A percentile compares a stretch with the other conserved stretches of the same genome.
Conservation (phyloP, 2,329 filamentous ascomycete species). For the Alternaria arborescens region DNA sequence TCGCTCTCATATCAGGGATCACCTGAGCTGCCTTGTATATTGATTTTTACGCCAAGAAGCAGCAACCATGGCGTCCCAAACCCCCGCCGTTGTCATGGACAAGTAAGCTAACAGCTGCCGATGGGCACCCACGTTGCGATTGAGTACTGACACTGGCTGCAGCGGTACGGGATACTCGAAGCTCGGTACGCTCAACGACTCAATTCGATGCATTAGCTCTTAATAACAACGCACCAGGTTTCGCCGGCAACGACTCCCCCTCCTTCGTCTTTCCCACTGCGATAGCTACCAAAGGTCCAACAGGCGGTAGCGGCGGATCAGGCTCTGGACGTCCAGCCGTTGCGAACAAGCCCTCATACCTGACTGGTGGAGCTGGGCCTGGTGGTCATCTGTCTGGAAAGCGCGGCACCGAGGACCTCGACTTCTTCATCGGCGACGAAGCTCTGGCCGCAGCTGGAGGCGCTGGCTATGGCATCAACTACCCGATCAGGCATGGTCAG, state of each 20-base stretch:
- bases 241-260: constrained; percentile 98
- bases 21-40: constrained; percentile 33
- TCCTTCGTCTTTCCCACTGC: constrained; percentile 99
- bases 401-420: constrained; percentile 94
- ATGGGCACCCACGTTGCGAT: constrained; percentile 38
- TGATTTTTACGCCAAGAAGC: constrained; percentile 27
- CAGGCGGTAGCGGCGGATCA: constrained; percentile 74
- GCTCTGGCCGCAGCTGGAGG: constrained; percentile 84
- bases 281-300: constrained; percentile 89
- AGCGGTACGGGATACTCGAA: constrained; percentile 99
- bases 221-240: constrained; percentile 69
- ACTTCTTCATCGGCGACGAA: constrained; percentile 99
- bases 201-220: constrained; percentile 10
- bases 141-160: constrained; percentile 52
- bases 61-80: constrained; percentile 89
- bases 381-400: constrained; percentile 86
- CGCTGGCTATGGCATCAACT: constrained; percentile 94
- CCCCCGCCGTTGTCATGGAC: constrained; percentile 99
- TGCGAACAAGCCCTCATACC: constrained; percentile 92
- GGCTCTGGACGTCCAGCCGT: constrained; percentile 90
- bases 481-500: constrained; percentile 96
- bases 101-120: constrained; percentile 74
- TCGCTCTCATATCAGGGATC: constrained; percentile 23
- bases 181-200: constrained; percentile 73
- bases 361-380: constrained; percentile 87